Evolutionary conservation across 1,284 basidiomycete species (phyloP).

Genomic region (Trametes sp.): DNA sequence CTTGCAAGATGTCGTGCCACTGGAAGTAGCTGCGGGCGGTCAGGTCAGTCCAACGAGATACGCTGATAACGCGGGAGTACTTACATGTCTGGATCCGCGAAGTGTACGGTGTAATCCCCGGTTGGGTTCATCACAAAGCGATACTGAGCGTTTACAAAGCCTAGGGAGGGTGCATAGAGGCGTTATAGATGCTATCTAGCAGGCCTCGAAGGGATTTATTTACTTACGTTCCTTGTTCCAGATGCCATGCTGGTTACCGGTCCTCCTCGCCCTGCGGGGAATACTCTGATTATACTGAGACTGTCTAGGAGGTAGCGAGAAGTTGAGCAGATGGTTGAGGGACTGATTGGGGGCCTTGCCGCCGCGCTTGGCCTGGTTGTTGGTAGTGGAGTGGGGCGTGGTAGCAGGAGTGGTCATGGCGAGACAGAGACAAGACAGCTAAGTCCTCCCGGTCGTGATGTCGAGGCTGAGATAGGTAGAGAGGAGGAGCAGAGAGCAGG

Average conservation of each 20-base stretch:
- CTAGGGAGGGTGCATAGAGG: slow-evolving; percentile 46
- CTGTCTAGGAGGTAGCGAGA: slow-evolving; percentile 83
- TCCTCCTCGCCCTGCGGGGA: slow-evolving; percentile 78
- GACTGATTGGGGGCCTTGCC: slow-evolving; percentile 69
- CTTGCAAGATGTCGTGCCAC: slow-evolving; percentile 96
- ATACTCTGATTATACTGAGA: slow-evolving; percentile 59
- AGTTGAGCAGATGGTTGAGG: slow-evolving; percentile 84
- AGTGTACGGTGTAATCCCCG: slow-evolving; percentile 93
- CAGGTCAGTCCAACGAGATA: slow-evolving; percentile 27
- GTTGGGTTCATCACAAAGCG: slow-evolving; percentile 92
- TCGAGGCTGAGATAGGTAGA: background rate
- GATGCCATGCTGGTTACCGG: slow-evolving; percentile 64
- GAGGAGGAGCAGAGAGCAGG: background rate
- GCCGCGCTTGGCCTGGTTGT: slow-evolving; percentile 52
- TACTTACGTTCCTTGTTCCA: slow-evolving; percentile 90
- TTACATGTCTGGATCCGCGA: slow-evolving; percentile 94
- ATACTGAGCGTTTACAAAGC: slow-evolving; percentile 94
- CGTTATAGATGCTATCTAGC: background rate
- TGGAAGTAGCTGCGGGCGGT: slow-evolving; percentile 88
- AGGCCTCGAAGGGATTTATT: background rate
- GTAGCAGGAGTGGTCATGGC: slow-evolving; percentile 42
- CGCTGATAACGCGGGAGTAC: slow-evolving; percentile 40
- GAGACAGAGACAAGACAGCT: slow-evolving; percentile 37
- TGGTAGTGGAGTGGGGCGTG: slow-evolving; percentile 41
- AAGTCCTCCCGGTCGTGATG: slow-evolving; percentile 38